These are phyloP conservation scores for Ustilago bromivora DNA, from an alignment of 1,284 basidiomycete genomes.

Conservation along the genomic window DNA sequence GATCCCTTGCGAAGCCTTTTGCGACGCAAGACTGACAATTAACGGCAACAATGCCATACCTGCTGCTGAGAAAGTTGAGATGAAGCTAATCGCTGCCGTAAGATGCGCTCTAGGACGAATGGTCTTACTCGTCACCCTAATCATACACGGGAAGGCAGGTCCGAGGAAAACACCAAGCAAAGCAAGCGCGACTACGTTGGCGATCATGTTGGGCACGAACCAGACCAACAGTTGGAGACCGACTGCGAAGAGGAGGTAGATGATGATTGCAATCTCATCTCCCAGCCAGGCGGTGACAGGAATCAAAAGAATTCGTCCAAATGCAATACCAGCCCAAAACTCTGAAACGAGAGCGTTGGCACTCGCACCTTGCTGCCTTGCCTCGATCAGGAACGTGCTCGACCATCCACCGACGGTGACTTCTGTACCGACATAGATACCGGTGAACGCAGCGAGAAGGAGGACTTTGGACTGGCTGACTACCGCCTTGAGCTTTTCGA, in stretches of 20 bases:
- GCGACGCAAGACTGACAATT: constrained; percentile 45
- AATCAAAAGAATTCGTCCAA: constrained; percentile 53
- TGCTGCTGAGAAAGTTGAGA: constrained; percentile 43
- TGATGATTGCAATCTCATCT: constrained; percentile 42
- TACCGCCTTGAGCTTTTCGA: constrained; percentile 37
- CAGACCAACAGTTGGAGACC: constrained; percentile 53
- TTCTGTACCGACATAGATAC: constrained; percentile 56
- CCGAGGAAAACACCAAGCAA: constrained; percentile 53
- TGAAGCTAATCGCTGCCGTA: constrained; percentile 50
- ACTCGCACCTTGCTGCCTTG: constrained; percentile 23
- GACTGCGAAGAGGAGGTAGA: constrained; percentile 49
- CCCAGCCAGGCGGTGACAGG: constrained; percentile 49
- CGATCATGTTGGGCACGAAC: constrained; percentile 52
- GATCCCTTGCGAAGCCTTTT: constrained; percentile 45
- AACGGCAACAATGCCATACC: constrained; percentile 55
- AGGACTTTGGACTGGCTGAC: constrained; percentile 23
- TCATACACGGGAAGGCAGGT: constrained; percentile 54
- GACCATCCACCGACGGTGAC: constrained; percentile 59
- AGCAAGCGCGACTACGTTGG: constrained; percentile 51
- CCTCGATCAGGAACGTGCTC: constrained; percentile 38
- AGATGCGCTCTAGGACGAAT: constrained; percentile 51
- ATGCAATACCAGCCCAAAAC: constrained; percentile 57
- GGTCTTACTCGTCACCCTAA: constrained; percentile 25
- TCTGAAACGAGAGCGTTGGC: constrained; percentile 54
- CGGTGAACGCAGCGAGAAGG: constrained; percentile 41